These are phyloP conservation scores for Sporothrix luriei DNA, from an alignment of 2,329 filamentous ascomycete genomes.

Conservation along the genomic window DNA sequence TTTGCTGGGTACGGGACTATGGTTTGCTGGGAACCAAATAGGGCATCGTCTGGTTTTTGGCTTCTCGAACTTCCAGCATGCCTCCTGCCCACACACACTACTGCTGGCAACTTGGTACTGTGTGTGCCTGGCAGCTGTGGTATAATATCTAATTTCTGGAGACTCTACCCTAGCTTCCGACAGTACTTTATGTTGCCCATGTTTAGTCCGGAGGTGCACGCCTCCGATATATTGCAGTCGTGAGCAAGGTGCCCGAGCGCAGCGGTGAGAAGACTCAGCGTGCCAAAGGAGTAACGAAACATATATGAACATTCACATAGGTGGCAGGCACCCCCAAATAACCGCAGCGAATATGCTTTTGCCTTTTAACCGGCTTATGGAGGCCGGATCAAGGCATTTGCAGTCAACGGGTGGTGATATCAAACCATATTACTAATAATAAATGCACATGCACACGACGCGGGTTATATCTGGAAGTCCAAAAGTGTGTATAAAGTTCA, in stretches of 20 bases:
- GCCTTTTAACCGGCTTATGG: not conserved
- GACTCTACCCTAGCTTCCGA: not conserved
- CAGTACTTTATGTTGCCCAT: not conserved
- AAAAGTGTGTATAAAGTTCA: not conserved
- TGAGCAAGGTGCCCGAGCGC: not conserved
- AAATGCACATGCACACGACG: not conserved
- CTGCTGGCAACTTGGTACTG: not conserved
- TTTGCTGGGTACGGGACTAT: not conserved
- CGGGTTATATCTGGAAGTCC: not conserved
- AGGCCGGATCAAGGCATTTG: not conserved
- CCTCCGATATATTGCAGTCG: not conserved
- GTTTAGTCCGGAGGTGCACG: not conserved
- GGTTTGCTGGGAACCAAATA: not conserved
- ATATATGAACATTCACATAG: not conserved
- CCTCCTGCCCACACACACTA: not conserved
- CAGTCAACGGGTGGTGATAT: not conserved
- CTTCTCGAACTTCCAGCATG: not conserved
- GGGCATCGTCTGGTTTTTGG: not conserved
- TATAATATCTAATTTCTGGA: not conserved
- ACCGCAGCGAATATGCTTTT: not conserved
- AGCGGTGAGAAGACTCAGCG: no score
- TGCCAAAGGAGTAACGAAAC: not conserved
- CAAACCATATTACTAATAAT: no score
- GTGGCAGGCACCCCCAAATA: not conserved
- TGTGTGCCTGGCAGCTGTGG: not conserved